Evolutionary conservation across 2,329 filamentous ascomycete species (phyloP).

Genomic region (Blastomyces parvus): DNA sequence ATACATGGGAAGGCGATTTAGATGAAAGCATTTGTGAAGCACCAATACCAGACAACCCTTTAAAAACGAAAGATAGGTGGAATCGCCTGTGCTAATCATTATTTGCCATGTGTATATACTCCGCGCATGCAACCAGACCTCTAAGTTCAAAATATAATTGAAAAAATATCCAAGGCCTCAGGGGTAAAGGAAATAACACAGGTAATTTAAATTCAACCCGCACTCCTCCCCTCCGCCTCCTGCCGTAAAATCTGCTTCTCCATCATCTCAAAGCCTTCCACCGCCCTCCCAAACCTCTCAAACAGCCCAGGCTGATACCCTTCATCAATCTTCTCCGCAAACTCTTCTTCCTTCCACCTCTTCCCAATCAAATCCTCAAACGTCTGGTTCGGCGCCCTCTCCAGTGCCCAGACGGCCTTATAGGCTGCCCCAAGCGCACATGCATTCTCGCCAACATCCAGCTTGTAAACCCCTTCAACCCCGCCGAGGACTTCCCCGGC

Average conservation of each 20-base stretch:
- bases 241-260: slow-evolving; percentile 55
- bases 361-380: slow-evolving; percentile 81
- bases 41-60: too few relatives aligned
- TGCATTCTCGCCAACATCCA: slow-evolving; percentile 91
- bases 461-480: slow-evolving; percentile 78
- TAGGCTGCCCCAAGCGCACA: slow-evolving; percentile 91
- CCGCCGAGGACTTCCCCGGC: slow-evolving; percentile 83
- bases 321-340: slow-evolving; percentile 70
- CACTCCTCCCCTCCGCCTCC: slow-evolving; percentile 14
- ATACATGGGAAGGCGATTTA: too few relatives aligned
- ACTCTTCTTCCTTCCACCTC: slow-evolving; percentile 76
- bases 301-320: slow-evolving; percentile 70
- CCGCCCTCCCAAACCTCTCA: slow-evolving; percentile 64
- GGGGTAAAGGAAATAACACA: neutral
- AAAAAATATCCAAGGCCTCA: neutral
- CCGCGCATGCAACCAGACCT: neutral
- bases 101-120: neutral
- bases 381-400: slow-evolving; percentile 56
- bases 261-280: slow-evolving; percentile 68
- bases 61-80: neutral
- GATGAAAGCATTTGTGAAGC: too few relatives aligned
- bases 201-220: neutral
- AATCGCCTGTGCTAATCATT: neutral
- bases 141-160: neutral
- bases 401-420: slow-evolving; percentile 88